These are phyloP conservation scores for Aspergillus costaricaensis DNA, from an alignment of 2,329 filamentous ascomycete genomes.

Conservation along the genomic window DNA sequence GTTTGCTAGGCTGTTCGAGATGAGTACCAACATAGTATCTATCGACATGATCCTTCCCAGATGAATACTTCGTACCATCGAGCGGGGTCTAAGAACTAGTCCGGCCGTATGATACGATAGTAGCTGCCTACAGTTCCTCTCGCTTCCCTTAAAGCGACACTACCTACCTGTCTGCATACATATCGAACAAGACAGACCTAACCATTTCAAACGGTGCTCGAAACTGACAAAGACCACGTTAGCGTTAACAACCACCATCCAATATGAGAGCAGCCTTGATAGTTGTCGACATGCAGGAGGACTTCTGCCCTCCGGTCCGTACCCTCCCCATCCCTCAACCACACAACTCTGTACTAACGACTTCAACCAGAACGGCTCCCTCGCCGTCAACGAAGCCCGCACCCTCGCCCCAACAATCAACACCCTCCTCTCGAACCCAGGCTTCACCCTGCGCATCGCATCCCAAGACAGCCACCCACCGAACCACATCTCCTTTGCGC, in stretches of 20 bases:
- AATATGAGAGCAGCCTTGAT: conserved; percentile 58
- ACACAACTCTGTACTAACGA: conserved; percentile 3
- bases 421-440: conserved; percentile 66
- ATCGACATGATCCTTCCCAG: not conserved
- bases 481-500: conserved; percentile 84
- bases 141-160: not conserved
- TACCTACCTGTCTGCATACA: not conserved
- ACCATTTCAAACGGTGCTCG: no score
- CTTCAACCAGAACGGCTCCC: conserved; percentile 68
- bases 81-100: conserved; percentile 1
- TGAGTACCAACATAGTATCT: not conserved
- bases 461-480: conserved; percentile 91
- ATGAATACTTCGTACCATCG: not conserved
- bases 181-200: not conserved
- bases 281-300: conserved; percentile 87
- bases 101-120: not conserved
- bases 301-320: conserved; percentile 87
- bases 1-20: not conserved
- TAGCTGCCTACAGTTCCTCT: not conserved
- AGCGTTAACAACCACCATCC: not conserved
- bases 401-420: conserved; percentile 72
- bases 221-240: no score
- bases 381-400: conserved; percentile 76
- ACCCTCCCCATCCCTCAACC: conserved; percentile 1
- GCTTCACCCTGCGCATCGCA: conserved; percentile 72